phyloP scores from a whole-genome alignment of 2,329 filamentous ascomycete genomes.

The Trichophyton mentagrophytes region DNA sequence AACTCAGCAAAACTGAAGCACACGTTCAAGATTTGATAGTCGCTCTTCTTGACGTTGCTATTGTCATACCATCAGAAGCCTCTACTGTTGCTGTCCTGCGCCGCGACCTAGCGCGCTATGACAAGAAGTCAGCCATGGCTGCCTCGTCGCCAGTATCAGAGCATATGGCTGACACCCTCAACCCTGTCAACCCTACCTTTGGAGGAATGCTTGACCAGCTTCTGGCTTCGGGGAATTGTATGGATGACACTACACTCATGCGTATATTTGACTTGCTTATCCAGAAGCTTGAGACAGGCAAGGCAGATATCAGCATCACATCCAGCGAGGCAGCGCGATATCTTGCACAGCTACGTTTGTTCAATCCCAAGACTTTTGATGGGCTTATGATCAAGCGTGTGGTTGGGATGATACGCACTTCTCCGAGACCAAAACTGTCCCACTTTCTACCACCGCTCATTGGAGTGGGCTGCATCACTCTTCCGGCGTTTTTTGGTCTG shows the following conservation, averaged over 20 bases:
- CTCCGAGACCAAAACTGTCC: slow-evolving; percentile 23
- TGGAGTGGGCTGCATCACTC: slow-evolving; percentile 34
- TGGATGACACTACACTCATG: slow-evolving; percentile 34
- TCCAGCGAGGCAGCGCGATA: slow-evolving; percentile 30
- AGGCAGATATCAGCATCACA: slow-evolving; percentile 20
- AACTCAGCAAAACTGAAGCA: slow-evolving; percentile 24
- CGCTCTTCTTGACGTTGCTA: slow-evolving; percentile 34
- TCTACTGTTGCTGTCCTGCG: slow-evolving; percentile 32
- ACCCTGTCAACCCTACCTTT: slow-evolving; percentile 29
- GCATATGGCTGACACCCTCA: slow-evolving; percentile 31
- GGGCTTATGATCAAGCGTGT: slow-evolving; percentile 33
- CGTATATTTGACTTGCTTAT: slow-evolving; percentile 31
- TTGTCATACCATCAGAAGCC: slow-evolving; percentile 28
- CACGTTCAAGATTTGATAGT: slow-evolving; percentile 30
- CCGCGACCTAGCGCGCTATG: slow-evolving; percentile 32
- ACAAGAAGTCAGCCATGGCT: slow-evolving; percentile 31
- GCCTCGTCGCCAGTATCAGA: slow-evolving; percentile 39
- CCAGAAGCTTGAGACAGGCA: slow-evolving; percentile 24
- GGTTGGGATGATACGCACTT: slow-evolving; percentile 24
- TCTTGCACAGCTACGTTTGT: slow-evolving; percentile 32
- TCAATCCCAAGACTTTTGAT: slow-evolving; percentile 34
- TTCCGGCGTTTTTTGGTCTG: slow-evolving; percentile 28
- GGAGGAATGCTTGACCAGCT: slow-evolving; percentile 36
- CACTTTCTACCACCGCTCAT: slow-evolving; percentile 30
- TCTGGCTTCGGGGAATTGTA: slow-evolving; percentile 32